phyloP scores from a whole-genome alignment of 2,329 filamentous ascomycete species.

The Diaporthe destruens region DNA sequence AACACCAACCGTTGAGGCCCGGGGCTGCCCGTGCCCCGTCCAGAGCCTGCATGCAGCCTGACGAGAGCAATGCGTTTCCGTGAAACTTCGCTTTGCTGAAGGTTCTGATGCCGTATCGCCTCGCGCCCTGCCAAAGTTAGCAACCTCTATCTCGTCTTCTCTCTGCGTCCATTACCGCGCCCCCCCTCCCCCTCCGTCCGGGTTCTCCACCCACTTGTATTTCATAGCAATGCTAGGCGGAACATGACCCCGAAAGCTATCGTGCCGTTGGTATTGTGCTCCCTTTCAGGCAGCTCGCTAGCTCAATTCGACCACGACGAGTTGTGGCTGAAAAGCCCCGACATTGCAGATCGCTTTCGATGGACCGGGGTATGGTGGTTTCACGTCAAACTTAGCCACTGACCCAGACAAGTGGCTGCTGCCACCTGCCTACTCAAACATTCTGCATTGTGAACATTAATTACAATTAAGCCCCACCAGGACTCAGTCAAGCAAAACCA shows the following conservation, averaged over 20 bases:
- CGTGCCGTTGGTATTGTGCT: not conserved
- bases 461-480: constrained; percentile 23
- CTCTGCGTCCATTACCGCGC: no score
- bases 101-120: constrained; percentile 1
- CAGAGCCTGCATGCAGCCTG: not conserved
- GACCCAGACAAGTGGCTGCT: constrained; percentile 20
- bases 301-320: not conserved
- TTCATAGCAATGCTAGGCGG: no score
- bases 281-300: not conserved
- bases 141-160: not conserved
- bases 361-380: constrained; percentile 19
- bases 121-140: not conserved
- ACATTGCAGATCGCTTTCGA: constrained; percentile 22
- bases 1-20: not conserved
- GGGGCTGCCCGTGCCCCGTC: constrained; percentile 12
- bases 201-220: not conserved
- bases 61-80: not conserved
- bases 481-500: not conserved
- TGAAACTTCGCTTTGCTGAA: constrained; percentile 2
- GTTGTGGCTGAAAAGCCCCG: not conserved
- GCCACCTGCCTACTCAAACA: constrained; percentile 25
- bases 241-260: not conserved
- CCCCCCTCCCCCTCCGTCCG: no score
- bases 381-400: constrained; percentile 29
- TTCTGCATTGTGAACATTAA: constrained; percentile 26